These are phyloP conservation scores for Leishmania arabica DNA, from an alignment of 208 protist genomes.

Conservation along the genomic window DNA sequence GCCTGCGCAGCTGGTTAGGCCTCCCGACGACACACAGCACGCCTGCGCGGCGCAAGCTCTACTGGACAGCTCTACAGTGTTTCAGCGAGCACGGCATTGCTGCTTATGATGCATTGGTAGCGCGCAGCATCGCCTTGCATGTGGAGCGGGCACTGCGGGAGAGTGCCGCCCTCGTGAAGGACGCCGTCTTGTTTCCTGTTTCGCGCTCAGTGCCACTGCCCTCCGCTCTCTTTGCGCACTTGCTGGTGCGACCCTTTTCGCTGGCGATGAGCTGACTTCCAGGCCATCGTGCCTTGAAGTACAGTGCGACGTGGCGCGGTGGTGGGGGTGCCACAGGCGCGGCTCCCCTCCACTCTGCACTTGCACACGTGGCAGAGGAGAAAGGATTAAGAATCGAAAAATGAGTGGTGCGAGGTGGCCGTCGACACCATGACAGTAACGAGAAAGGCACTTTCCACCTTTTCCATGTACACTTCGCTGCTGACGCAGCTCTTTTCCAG, in stretches of 20 bases:
- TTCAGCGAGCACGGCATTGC: constrained; percentile 27
- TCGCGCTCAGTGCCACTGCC: constrained; percentile 25
- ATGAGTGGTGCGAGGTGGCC: background rate
- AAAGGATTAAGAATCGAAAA: background rate
- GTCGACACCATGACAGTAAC: background rate
- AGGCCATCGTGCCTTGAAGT: too few species aligned
- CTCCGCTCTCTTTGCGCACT: constrained; percentile 33
- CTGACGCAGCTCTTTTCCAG: background rate
- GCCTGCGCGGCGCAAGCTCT: constrained; percentile 22
- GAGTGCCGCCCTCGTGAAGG: constrained; percentile 1
- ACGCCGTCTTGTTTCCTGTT: constrained; percentile 21
- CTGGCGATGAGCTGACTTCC: constrained; percentile 1
- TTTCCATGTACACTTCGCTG: background rate
- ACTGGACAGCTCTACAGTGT: constrained; percentile 29
- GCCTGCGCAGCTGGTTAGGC: constrained; percentile 46
- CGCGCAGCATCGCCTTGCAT: constrained; percentile 28
- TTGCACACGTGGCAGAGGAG: background rate
- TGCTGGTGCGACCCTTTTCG: constrained; percentile 37
- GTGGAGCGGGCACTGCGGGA: constrained; percentile 28
- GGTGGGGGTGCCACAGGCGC: background rate
- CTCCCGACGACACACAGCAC: constrained; percentile 29
- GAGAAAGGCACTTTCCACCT: background rate
- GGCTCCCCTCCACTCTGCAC: background rate
- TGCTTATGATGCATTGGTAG: constrained; percentile 32
- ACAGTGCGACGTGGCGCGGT: background rate